phyloP scores from a whole-genome alignment of 495 filamentous ascomycete species.

The Penicillium salamii region DNA sequence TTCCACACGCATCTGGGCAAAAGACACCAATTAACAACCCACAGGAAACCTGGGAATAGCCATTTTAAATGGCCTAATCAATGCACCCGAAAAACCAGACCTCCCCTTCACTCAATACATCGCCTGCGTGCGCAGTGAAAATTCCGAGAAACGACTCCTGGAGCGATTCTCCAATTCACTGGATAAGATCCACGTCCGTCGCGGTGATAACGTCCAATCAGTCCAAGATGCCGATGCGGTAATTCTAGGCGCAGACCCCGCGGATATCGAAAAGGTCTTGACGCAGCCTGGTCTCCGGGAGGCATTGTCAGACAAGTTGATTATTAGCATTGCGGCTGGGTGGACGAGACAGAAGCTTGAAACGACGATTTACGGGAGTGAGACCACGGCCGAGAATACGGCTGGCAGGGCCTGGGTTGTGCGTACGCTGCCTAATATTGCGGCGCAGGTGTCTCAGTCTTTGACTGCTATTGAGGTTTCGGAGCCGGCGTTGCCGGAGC shows the following conservation, averaged over 20 bases:
- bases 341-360: conserved; percentile 34
- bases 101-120: conserved; percentile 25
- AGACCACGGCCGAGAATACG: conserved; percentile 10
- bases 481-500: conserved; percentile 20
- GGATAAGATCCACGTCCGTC: conserved; percentile 15
- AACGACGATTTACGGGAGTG: conserved; percentile 24
- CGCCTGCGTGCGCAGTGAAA: conserved; percentile 32
- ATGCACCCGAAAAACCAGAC: conserved; percentile 1
- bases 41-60: conserved; percentile 38
- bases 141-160: conserved; percentile 16
- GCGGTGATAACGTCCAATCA: conserved; percentile 17
- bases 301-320: conserved; percentile 26
- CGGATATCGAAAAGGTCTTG: conserved; percentile 25
- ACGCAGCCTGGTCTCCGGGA: conserved; percentile 21
- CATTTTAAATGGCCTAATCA: conserved; percentile 32
- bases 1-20: neutral
- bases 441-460: conserved; percentile 35
- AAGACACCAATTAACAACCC: neutral
- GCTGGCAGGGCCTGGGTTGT: conserved; percentile 25
- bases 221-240: conserved; percentile 24
- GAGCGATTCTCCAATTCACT: conserved; percentile 15
- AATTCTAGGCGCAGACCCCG: conserved; percentile 34
- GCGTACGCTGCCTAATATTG: conserved; percentile 40
- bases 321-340: conserved; percentile 45
- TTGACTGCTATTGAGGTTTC: conserved; percentile 37